A percentile compares a stretch with the other conserved stretches of the same genome.
These are phyloP conservation scores for Harrya chromipes DNA, from an alignment of 768 basidiomycete species.

Conservation along the genomic window DNA sequence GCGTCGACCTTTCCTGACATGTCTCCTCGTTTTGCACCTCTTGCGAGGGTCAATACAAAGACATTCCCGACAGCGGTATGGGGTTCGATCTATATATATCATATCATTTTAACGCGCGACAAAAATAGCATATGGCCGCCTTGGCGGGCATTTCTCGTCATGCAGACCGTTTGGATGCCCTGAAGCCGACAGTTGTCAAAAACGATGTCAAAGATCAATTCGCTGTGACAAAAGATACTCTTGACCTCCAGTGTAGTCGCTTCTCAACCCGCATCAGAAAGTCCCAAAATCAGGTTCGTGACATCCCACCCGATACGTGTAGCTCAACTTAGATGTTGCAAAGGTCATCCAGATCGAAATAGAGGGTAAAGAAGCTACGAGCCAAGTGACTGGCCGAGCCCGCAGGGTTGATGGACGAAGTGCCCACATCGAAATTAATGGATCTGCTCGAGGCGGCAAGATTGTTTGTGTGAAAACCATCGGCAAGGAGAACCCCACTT, in stretches of 20 bases:
- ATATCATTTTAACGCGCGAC: background rate
- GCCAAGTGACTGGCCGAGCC: conserved; percentile 18
- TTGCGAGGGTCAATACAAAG: conserved; percentile 22
- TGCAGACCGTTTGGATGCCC: conserved; percentile 42
- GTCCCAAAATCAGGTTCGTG: conserved; percentile 39
- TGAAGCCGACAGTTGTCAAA: conserved; percentile 43
- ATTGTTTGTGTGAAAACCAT: conserved; percentile 42
- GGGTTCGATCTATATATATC: background rate
- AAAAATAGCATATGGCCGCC: conserved; percentile 38
- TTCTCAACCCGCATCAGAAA: conserved; percentile 44
- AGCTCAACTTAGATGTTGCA: background rate
- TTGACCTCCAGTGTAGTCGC: conserved; percentile 38
- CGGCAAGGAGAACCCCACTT: conserved; percentile 54
- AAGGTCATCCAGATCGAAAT: conserved; percentile 24
- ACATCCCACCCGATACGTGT: background rate
- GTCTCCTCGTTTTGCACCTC: conserved; percentile 6
- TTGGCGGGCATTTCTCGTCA: conserved; percentile 47
- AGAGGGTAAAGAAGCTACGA: background rate
- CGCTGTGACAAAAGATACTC: conserved; percentile 22
- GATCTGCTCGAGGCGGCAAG: conserved; percentile 11
- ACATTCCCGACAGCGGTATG: conserved; percentile 33
- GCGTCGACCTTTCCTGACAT: conserved; percentile 29
- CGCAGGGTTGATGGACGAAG: conserved; percentile 36
- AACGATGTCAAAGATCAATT: conserved; percentile 40
- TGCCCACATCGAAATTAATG: conserved; percentile 30